phyloP scores from a whole-genome alignment of 257 asterid genomes.

The Fraxinus cuspidata region DNA sequence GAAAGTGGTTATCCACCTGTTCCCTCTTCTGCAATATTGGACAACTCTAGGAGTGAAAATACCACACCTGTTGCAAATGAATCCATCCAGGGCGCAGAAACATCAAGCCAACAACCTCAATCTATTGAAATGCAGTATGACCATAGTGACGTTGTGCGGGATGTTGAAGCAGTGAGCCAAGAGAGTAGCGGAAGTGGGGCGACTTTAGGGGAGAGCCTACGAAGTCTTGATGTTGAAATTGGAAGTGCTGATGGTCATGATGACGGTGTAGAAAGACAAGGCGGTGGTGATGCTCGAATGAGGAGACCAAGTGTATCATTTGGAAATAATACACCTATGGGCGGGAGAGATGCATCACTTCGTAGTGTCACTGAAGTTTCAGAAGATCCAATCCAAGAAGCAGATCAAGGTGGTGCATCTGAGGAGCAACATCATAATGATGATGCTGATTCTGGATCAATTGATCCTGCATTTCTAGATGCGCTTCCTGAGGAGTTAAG shows the following conservation, averaged over 20 bases:
- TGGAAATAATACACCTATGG: constrained; percentile 48
- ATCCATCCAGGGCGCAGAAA: constrained; percentile 50
- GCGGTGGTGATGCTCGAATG: constrained; percentile 55
- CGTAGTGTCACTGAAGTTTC: constrained; percentile 87
- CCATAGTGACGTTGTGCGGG: constrained; percentile 68
- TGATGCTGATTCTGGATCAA: constrained; percentile 64
- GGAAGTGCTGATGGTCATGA: constrained; percentile 99
- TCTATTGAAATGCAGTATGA: constrained; percentile 74
- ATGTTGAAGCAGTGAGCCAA: constrained; percentile 96
- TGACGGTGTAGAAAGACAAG: constrained; percentile 85
- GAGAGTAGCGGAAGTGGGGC: constrained; percentile 98
- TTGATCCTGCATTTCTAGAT: constrained; percentile 92
- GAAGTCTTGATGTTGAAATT: constrained; percentile 97
- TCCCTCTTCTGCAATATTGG: constrained; percentile 48
- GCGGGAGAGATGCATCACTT: constrained; percentile 76
- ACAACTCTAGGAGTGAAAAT: constrained; percentile 46
- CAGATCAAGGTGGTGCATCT: constrained; percentile 59
- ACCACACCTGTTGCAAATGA: constrained; percentile 42
- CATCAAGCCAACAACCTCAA: constrained; percentile 55
- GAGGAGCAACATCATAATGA: constrained; percentile 58
- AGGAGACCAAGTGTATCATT: constrained; percentile 65
- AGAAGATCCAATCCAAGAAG: constrained; percentile 74
- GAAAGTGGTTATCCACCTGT: constrained; percentile 42
- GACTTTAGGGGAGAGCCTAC: constrained; percentile 89
- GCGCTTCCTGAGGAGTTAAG: constrained; percentile 97